These are phyloP conservation scores for Mucor circinelloides DNA, from an alignment of 371 early-diverging fungal genomes.

Conservation along the genomic window DNA sequence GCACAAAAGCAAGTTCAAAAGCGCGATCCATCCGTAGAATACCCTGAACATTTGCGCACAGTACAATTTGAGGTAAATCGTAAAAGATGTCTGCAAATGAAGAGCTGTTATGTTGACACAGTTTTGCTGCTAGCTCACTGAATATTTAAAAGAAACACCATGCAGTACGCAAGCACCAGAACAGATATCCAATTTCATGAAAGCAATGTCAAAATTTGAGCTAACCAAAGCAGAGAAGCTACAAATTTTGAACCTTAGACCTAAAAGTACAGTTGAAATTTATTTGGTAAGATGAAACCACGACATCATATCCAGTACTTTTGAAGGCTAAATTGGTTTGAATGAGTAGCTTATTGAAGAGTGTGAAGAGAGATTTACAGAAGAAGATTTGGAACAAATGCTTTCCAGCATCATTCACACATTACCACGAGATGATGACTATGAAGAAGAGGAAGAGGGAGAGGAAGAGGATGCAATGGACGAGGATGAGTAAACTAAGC, in stretches of 20 bases:
- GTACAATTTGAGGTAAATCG: conserved; percentile 60
- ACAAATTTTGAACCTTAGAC: conserved; percentile 64
- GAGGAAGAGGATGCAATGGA: conserved; percentile 26
- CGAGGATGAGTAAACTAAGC: background rate
- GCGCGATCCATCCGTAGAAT: conserved; percentile 29
- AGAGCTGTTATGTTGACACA: background rate
- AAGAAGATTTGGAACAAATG: conserved; percentile 52
- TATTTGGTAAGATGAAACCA: conserved; percentile 46
- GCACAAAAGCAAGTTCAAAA: conserved; percentile 40
- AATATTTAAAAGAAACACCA: conserved; percentile 52
- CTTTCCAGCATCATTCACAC: conserved; percentile 30
- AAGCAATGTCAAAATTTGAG: conserved; percentile 36
- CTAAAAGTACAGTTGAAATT: conserved; percentile 61
- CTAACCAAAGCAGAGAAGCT: conserved; percentile 66
- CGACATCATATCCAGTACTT: background rate
- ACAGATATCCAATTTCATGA: conserved; percentile 45
- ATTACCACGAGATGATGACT: conserved; percentile 53
- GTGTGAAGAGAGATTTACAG: conserved; percentile 61
- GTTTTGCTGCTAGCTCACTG: conserved; percentile 36
- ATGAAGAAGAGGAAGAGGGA: conserved; percentile 43
- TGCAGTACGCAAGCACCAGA: conserved; percentile 52
- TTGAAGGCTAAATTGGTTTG: background rate
- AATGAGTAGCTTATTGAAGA: conserved; percentile 62
- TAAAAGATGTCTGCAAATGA: background rate
- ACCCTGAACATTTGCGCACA: conserved; percentile 63